Percentiles rank a stretch among this genome's conserved stretches.
These are phyloP conservation scores for Phytophthora chlamydospora DNA, from an alignment of 352 stramenopile genomes.

Conservation along the genomic window DNA sequence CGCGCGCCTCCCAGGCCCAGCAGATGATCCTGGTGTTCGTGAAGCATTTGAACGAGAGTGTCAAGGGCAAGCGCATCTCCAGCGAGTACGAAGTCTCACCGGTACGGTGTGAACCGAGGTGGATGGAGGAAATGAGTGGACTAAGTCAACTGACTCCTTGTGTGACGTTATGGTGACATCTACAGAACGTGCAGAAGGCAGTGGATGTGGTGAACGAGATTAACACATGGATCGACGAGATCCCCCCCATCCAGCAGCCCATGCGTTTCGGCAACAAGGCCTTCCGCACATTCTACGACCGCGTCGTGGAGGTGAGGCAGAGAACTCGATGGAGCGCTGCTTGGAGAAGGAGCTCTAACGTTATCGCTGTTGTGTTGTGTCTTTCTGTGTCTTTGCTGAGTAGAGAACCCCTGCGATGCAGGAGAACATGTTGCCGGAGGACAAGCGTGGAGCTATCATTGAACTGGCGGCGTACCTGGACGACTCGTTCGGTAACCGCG, in stretches of 20 bases:
- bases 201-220: conserved; percentile 71
- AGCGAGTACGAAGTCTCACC: conserved; percentile 69
- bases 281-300: conserved; percentile 91
- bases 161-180: conserved; percentile 1
- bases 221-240: conserved; percentile 90
- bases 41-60: conserved; percentile 83
- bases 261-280: conserved; percentile 96
- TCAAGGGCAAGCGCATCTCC: conserved; percentile 65
- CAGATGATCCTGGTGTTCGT: conserved; percentile 86
- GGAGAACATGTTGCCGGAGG: conserved; percentile 61
- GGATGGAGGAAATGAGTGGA: neutral
- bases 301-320: conserved; percentile 67
- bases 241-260: conserved; percentile 92
- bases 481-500: conserved; percentile 96
- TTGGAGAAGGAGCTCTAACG: neutral
- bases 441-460: conserved; percentile 69
- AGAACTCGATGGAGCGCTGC: neutral
- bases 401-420: conserved; percentile 65
- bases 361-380: neutral
- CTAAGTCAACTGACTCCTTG: neutral
- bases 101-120: conserved; percentile 37
- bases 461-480: conserved; percentile 96
- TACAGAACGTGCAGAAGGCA: conserved; percentile 75
- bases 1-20: conserved; percentile 49
- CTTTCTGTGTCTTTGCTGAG: conserved; percentile 12